Conservation (phyloP, 1,284 basidiomycete genomes). For the Meripilus lineatus region DNA sequence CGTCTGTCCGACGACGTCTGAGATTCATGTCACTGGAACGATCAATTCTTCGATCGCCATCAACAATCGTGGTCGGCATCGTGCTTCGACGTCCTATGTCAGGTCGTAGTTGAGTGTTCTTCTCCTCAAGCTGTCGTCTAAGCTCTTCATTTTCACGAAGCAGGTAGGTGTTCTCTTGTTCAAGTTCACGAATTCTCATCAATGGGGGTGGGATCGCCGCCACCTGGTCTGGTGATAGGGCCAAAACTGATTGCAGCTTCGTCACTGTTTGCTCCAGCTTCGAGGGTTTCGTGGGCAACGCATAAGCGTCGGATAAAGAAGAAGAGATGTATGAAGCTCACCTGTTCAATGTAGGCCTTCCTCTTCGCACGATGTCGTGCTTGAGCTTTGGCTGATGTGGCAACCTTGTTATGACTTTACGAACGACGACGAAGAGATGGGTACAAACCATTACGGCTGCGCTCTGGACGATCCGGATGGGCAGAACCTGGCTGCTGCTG, state of each 20-base stretch:
- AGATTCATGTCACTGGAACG: too few relatives aligned
- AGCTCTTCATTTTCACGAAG: constrained; percentile 67
- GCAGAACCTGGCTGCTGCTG: constrained; percentile 11
- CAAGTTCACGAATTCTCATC: constrained; percentile 67
- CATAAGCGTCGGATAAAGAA: not conserved
- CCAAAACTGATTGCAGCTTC: constrained; percentile 69
- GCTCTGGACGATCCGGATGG: constrained; percentile 53
- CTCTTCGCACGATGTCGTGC: constrained; percentile 88
- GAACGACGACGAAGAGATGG: not conserved
- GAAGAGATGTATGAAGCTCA: constrained; percentile 30
- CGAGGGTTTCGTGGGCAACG: constrained; percentile 2
- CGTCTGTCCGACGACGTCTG: constrained; percentile 47
- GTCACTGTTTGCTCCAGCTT: constrained; percentile 80
- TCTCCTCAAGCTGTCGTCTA: constrained; percentile 46
- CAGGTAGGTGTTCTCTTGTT: constrained; percentile 66
- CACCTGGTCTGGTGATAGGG: constrained; percentile 65
- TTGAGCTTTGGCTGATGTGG: constrained; percentile 57
- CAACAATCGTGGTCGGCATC: constrained; percentile 10
- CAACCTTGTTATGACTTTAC: not conserved
- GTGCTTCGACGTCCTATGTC: constrained; percentile 23
- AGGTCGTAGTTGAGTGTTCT: constrained; percentile 24
- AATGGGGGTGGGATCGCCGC: constrained; percentile 63
- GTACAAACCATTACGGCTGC: constrained; percentile 32
- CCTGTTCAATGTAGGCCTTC: constrained; percentile 90
- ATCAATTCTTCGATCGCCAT: constrained; percentile 36